Percentiles rank a stretch among this genome's conserved stretches.
Evolutionary conservation across 768 basidiomycete species (phyloP).

Genomic region (Termitomyces heimii): DNA sequence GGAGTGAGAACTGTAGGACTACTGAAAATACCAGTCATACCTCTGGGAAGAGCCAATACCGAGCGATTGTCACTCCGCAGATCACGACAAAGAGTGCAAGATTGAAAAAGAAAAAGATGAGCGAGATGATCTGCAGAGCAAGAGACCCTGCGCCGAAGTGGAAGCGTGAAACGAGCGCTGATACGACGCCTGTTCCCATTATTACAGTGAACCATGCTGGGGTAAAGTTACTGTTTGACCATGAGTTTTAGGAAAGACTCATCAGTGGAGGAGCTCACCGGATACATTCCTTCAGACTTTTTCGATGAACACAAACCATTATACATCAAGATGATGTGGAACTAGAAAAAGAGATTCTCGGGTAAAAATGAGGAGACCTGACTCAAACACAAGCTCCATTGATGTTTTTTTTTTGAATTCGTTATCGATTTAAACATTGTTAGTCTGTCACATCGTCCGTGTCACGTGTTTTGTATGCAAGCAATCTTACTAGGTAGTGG

Average conservation of each 20-base stretch:
- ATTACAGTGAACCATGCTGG: slow-evolving; percentile 50
- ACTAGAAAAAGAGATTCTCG: neutral
- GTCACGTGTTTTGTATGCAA: too few species aligned
- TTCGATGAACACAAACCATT: slow-evolving; percentile 15
- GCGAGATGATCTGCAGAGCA: slow-evolving; percentile 29
- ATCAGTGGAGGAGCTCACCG: slow-evolving; percentile 16
- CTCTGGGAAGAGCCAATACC: slow-evolving; percentile 50
- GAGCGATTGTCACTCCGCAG: slow-evolving; percentile 33
- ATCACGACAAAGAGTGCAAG: slow-evolving; percentile 48
- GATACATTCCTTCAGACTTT: slow-evolving; percentile 27
- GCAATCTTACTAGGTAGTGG: too few species aligned
- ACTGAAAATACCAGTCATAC: slow-evolving; percentile 19
- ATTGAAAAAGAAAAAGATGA: slow-evolving; percentile 56
- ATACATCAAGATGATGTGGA: neutral
- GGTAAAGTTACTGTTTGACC: slow-evolving; percentile 32
- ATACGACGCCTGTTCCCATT: slow-evolving; percentile 52
- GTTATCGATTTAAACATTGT: neutral
- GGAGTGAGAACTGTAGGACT: neutral
- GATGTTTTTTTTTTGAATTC: neutral
- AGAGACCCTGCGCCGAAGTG: slow-evolving; percentile 37
- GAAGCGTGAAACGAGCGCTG: slow-evolving; percentile 39
- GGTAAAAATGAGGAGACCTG: neutral
- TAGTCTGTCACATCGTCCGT: too few species aligned
- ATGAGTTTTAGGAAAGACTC: neutral
- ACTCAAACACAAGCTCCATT: neutral